phyloP scores from a whole-genome alignment of 176 grass and related monocot genomes.

The Ensete ventricosum region DNA sequence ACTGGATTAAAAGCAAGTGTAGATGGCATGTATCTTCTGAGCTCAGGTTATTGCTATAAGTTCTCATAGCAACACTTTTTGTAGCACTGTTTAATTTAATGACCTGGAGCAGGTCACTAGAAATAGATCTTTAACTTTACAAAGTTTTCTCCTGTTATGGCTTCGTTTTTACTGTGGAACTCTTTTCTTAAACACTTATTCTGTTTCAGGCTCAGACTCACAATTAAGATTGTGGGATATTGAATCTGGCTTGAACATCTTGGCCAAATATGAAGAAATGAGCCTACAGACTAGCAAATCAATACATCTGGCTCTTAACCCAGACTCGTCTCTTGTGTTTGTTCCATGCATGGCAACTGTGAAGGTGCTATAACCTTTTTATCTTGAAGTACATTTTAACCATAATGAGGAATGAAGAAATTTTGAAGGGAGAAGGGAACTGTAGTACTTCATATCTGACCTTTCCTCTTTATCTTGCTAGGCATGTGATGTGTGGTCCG shows the following conservation, averaged over 20 bases:
- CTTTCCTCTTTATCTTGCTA: conserved; percentile 12
- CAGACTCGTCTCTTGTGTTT: conserved; percentile 68
- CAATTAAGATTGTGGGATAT: conserved; percentile 91
- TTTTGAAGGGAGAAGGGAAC: background rate
- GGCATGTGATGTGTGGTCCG: conserved; percentile 79
- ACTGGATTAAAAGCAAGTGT: conserved; percentile 68
- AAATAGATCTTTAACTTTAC: background rate
- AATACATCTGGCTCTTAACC: conserved; percentile 58
- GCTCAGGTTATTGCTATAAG: conserved; percentile 45
- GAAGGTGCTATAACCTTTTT: conserved; percentile 42
- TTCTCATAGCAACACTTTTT: background rate
- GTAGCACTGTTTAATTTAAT: background rate
- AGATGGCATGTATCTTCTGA: conserved; percentile 96
- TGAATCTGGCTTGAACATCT: conserved; percentile 72
- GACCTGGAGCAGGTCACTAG: background rate
- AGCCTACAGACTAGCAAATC: conserved; percentile 65
- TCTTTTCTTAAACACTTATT: background rate
- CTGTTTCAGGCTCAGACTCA: conserved; percentile 77
- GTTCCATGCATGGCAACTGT: conserved; percentile 80
- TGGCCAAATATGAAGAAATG: conserved; percentile 82
- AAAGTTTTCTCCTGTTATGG: background rate
- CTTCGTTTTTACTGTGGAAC: background rate
- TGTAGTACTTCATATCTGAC: conserved; percentile 6
- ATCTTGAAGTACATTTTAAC: conserved; percentile 5
- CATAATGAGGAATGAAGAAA: background rate